Percentiles rank a stretch among this genome's conserved stretches.
These are phyloP conservation scores for Plasmodium cynomolgi DNA, from an alignment of 169 alveolate genomes.

Conservation along the genomic window DNA sequence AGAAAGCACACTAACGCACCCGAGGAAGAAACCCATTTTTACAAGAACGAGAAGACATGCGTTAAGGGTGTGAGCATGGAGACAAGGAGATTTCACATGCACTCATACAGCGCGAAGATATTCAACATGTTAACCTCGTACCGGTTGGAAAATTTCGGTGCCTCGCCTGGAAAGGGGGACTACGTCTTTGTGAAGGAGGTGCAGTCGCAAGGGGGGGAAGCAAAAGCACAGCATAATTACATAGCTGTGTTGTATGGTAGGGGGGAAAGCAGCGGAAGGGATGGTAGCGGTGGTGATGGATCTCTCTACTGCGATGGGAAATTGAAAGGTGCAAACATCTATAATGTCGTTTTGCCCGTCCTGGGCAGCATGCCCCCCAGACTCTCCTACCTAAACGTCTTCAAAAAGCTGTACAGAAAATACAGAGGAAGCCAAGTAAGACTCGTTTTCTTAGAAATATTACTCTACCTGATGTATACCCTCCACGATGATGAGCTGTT, in stretches of 20 bases:
- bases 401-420: conserved; percentile 44
- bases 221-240: conserved; percentile 55
- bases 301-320: neutral
- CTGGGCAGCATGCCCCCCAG: conserved; percentile 58
- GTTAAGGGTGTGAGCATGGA: conserved; percentile 74
- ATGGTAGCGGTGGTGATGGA: neutral
- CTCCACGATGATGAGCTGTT: conserved; percentile 60
- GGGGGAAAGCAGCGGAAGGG: neutral
- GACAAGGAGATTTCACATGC: conserved; percentile 74
- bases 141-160: conserved; percentile 65
- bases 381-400: conserved; percentile 42
- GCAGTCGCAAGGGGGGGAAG: conserved; percentile 11
- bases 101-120: conserved; percentile 71
- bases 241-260: conserved; percentile 27
- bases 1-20: neutral
- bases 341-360: conserved; percentile 73
- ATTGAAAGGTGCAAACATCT: neutral
- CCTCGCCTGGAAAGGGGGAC: conserved; percentile 31
- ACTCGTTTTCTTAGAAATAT: conserved; percentile 66
- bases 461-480: conserved; percentile 62
- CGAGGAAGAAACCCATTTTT: conserved; percentile 29
- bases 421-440: conserved; percentile 7
- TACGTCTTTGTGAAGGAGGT: conserved; percentile 45
- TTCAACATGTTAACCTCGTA: conserved; percentile 72
- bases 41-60: conserved; percentile 50